Conservation (phyloP, 352 stramenopile species). For the Globisporangium nunn region DNA sequence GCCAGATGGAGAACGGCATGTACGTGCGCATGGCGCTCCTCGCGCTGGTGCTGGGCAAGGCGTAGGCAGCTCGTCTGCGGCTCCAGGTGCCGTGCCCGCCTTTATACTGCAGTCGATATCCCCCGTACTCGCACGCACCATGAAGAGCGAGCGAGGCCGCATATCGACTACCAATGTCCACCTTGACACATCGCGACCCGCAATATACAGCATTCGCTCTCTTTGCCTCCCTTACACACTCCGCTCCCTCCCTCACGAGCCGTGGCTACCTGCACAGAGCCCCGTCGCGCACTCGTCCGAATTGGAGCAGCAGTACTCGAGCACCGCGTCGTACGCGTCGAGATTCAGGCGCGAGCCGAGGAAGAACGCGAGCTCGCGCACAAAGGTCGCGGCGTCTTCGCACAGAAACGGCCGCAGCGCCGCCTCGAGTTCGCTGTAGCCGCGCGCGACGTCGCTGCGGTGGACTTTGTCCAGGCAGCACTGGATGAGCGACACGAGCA, state of each 20-base stretch:
- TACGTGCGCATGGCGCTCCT: conserved; percentile 98
- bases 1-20: conserved; percentile 98
- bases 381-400: conserved; percentile 51
- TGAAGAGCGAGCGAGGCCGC: neutral
- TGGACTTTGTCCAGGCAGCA: conserved; percentile 48
- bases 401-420: conserved; percentile 59
- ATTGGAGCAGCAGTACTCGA: conserved; percentile 58
- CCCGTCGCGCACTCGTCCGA: conserved; percentile 28
- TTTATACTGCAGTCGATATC: too few species aligned
- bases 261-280: conserved; percentile 20
- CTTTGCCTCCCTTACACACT: neutral
- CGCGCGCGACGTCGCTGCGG: conserved; percentile 24
- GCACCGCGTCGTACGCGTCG: conserved; percentile 54
- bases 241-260: neutral
- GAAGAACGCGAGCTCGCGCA: conserved; percentile 57
- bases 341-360: conserved; percentile 56
- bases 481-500: conserved; percentile 58
- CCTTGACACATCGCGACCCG: neutral
- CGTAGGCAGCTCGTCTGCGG: conserved; percentile 21
- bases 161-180: neutral
- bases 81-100: too few species aligned
- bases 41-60: conserved; percentile 87
- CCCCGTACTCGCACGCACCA: too few species aligned
- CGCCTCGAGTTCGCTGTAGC: conserved; percentile 35
- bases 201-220: neutral